A percentile compares a stretch with the other conserved stretches of the same genome.
Conservation (phyloP, 495 filamentous ascomycete genomes). For the Trichoderma gamsii region DNA sequence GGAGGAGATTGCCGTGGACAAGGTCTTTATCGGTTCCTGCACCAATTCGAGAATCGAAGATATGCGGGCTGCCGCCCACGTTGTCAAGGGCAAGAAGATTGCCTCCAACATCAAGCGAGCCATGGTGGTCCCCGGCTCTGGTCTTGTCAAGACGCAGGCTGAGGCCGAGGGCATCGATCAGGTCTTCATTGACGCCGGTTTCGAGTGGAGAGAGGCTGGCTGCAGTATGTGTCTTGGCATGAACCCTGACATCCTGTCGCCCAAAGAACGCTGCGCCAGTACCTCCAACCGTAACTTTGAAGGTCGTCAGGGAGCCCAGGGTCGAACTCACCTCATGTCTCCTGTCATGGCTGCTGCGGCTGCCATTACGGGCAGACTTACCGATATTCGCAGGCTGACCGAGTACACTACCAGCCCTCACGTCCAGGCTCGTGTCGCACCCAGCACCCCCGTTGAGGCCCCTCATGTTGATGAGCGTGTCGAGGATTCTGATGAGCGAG, state of each 20-base stretch:
- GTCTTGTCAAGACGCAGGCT: constrained; percentile 87
- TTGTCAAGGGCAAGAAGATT: constrained; percentile 80
- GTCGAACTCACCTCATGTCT: constrained; percentile 93
- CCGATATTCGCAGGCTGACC: constrained; percentile 79
- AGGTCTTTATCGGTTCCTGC: constrained; percentile 97
- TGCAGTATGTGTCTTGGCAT: constrained; percentile 99
- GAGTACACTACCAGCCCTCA: constrained; percentile 51
- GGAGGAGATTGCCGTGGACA: constrained; percentile 86
- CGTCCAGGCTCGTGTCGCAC: constrained; percentile 27
- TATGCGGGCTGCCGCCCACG: constrained; percentile 76
- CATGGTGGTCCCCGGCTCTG: constrained; percentile 94
- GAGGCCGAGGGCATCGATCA: constrained; percentile 88
- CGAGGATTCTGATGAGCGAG: constrained; percentile 65
- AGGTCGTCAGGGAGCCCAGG: constrained; percentile 88
- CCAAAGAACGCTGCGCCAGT: constrained; percentile 86
- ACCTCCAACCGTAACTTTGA: constrained; percentile 98
- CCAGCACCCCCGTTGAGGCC: constrained; percentile 34
- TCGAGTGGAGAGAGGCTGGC: constrained; percentile 96
- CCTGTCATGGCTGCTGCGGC: constrained; percentile 94
- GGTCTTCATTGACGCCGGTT: constrained; percentile 86
- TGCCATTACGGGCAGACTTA: constrained; percentile 81
- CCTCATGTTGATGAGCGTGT: constrained; percentile 64
- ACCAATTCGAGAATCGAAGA: constrained; percentile 97
- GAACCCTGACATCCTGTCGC: constrained; percentile 97
- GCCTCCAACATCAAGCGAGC: constrained; percentile 84